Conservation (phyloP, 495 filamentous ascomycete species). For the Neurospora pannonica region DNA sequence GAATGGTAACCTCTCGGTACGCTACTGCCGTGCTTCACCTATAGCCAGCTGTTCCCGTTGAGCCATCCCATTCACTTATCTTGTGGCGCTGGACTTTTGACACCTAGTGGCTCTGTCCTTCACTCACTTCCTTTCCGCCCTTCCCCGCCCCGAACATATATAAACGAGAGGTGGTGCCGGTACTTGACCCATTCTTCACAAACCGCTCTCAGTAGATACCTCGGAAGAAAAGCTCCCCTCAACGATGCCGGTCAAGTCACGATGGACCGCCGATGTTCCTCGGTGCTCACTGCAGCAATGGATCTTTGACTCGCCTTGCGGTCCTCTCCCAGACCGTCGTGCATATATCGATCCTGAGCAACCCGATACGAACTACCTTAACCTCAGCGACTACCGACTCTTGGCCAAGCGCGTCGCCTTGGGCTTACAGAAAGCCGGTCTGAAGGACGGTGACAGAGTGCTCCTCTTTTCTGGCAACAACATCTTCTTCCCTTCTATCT, state of each 20-base stretch:
- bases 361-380: slow-evolving; percentile 34
- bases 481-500: slow-evolving; percentile 62
- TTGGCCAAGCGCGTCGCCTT: slow-evolving; percentile 64
- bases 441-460: slow-evolving; percentile 61
- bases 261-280: slow-evolving; percentile 32
- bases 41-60: not conserved
- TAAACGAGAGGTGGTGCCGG: not conserved
- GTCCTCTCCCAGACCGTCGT: slow-evolving; percentile 23
- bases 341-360: slow-evolving; percentile 49
- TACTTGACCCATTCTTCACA: not conserved
- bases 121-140: not conserved
- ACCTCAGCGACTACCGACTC: slow-evolving; percentile 46
- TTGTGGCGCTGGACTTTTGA: not conserved
- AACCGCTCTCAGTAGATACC: not conserved
- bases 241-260: slow-evolving; percentile 32
- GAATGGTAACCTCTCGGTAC: not conserved
- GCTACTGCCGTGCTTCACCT: not conserved
- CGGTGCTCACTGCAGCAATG: slow-evolving; percentile 30
- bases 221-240: slow-evolving; percentile 1
- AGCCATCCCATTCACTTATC: not conserved
- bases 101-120: not conserved
- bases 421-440: slow-evolving; percentile 55
- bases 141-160: not conserved
- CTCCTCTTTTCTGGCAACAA: slow-evolving; percentile 64
- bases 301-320: slow-evolving; percentile 25